phyloP scores from a whole-genome alignment of 2,329 filamentous ascomycete species.

The Colletotrichum musae region DNA sequence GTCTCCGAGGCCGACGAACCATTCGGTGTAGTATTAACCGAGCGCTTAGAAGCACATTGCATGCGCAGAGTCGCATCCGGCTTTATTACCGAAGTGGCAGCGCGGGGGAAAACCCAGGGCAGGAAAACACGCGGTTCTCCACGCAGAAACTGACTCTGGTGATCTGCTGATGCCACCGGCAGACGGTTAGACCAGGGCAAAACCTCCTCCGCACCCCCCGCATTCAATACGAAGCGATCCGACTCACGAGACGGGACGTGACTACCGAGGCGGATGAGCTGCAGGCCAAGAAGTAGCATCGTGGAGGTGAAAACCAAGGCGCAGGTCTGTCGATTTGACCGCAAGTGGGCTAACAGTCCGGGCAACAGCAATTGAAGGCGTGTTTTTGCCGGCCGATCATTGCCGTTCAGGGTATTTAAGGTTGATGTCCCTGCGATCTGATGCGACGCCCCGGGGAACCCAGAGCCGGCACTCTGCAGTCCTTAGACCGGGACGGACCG shows the following conservation, averaged over 20 bases:
- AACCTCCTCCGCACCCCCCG: background rate
- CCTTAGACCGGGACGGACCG: slow-evolving; percentile 1
- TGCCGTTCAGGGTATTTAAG: background rate
- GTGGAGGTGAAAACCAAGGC: slow-evolving; percentile 6
- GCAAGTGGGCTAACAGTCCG: background rate
- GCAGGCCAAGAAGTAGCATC: slow-evolving; percentile 13
- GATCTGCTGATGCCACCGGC: slow-evolving; percentile 10
- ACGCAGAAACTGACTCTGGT: background rate
- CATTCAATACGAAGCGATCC: background rate
- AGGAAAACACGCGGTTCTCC: slow-evolving; percentile 2
- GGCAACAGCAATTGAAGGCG: background rate
- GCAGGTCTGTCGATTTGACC: background rate
- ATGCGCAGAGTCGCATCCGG: slow-evolving; percentile 8
- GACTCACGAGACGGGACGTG: background rate
- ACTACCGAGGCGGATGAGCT: background rate
- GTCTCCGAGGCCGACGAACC: background rate
- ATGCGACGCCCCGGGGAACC: background rate
- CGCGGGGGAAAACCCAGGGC: slow-evolving; percentile 8
- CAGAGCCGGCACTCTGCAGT: slow-evolving; percentile 3
- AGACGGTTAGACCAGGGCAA: background rate
- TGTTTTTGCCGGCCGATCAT: background rate
- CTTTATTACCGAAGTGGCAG: background rate
- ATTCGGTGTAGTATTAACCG: slow-evolving; percentile 15
- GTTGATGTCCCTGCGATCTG: background rate
- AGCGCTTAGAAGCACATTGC: background rate